Evolutionary conservation across 176 grass and related monocot species (phyloP).

Genomic region (Aegilops tauschii): DNA sequence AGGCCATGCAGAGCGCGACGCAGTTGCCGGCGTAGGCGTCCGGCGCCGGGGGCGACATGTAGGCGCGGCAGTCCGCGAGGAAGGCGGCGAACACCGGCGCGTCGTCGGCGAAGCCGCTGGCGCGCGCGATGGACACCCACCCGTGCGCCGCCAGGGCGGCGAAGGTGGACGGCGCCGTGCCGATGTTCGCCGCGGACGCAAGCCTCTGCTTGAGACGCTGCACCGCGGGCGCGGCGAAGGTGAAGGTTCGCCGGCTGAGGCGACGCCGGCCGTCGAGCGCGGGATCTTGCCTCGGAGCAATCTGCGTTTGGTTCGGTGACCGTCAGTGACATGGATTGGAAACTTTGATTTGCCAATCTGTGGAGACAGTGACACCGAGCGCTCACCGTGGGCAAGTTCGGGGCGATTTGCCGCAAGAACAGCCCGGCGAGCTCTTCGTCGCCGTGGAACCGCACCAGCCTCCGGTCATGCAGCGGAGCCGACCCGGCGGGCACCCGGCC

Average conservation of each 20-base stretch:
- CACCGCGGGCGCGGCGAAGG: neutral
- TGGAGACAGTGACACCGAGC: neutral
- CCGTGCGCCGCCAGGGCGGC: neutral
- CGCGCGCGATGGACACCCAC: slow-evolving; percentile 12
- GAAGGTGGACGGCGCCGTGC: slow-evolving; percentile 1
- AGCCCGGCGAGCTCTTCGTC: neutral
- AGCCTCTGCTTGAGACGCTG: neutral
- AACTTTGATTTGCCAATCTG: neutral
- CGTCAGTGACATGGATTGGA: neutral
- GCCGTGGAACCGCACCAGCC: slow-evolving; percentile 13
- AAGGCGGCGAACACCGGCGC: neutral
- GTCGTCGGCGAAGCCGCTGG: slow-evolving; percentile 5
- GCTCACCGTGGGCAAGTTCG: slow-evolving; percentile 32
- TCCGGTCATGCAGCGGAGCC: slow-evolving; percentile 20
- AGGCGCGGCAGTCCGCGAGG: neutral
- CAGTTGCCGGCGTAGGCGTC: neutral
- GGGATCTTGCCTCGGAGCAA: neutral
- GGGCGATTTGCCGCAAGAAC: slow-evolving; percentile 10
- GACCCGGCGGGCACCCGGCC: neutral
- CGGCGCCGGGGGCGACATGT: neutral
- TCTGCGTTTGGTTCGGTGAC: neutral
- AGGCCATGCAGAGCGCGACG: neutral
- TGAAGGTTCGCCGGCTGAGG: slow-evolving; percentile 18
- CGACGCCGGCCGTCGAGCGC: neutral
- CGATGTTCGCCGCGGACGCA: neutral